A percentile compares a stretch with the other conserved stretches of the same genome.
These are phyloP conservation scores for Hortiboletus campestris DNA, from an alignment of 768 basidiomycete genomes.

Conservation along the genomic window DNA sequence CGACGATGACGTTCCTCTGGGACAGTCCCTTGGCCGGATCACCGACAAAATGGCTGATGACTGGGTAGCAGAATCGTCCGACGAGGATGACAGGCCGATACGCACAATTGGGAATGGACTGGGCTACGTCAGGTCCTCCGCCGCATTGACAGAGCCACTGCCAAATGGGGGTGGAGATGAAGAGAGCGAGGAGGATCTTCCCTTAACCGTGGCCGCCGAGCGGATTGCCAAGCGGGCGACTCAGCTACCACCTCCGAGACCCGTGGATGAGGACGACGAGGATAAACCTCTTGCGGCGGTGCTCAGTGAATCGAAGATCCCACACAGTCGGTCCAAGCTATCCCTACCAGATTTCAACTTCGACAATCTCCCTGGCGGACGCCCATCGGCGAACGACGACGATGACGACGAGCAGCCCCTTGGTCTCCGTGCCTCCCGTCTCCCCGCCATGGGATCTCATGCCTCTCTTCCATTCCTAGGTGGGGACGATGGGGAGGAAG, in stretches of 20 bases:
- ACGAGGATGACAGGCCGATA: conserved; percentile 53
- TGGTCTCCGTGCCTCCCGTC: conserved; percentile 61
- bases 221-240: conserved; percentile 50
- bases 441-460: conserved; percentile 26
- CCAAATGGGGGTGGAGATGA: conserved; percentile 31
- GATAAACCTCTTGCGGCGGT: conserved; percentile 63
- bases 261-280: conserved; percentile 49
- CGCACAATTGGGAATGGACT: conserved; percentile 60
- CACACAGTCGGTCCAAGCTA: conserved; percentile 42
- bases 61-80: conserved; percentile 62
- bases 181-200: conserved; percentile 80
- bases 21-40: conserved; percentile 14
- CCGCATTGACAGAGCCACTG: neutral
- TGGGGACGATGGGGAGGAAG: conserved; percentile 51
- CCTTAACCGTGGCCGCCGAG: conserved; percentile 62
- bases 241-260: conserved; percentile 19
- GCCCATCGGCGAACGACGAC: conserved; percentile 38
- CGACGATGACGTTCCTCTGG: conserved; percentile 29
- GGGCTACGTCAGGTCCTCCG: conserved; percentile 35
- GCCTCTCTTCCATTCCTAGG: conserved; percentile 26
- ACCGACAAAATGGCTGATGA: conserved; percentile 26
- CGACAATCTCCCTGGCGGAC: conserved; percentile 28
- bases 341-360: conserved; percentile 45
- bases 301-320: conserved; percentile 45
- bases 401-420: conserved; percentile 74